These are phyloP conservation scores for Schizophyllum commune DNA, from an alignment of 1,284 basidiomycete species.

Conservation along the genomic window DNA sequence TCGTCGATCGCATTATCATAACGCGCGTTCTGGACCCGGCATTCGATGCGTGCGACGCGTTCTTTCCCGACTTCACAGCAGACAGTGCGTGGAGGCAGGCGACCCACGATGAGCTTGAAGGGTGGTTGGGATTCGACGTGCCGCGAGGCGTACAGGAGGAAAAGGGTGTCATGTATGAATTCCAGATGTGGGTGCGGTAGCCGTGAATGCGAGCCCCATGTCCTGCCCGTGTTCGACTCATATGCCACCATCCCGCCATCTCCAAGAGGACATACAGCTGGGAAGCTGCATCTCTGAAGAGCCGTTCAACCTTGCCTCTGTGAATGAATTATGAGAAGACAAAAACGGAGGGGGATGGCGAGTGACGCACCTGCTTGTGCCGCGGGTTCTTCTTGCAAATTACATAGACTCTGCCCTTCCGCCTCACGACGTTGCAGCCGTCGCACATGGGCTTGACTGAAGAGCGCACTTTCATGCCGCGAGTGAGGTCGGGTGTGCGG, in stretches of 20 bases:
- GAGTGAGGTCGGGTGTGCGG: slow-evolving; percentile 29
- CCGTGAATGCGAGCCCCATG: slow-evolving; percentile 11
- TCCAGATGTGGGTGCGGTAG: slow-evolving; percentile 81
- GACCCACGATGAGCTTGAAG: slow-evolving; percentile 53
- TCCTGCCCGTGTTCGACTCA: slow-evolving; percentile 6
- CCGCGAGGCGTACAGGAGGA: slow-evolving; percentile 71
- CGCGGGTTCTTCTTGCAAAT: slow-evolving; percentile 94
- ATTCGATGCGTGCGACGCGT: slow-evolving; percentile 81
- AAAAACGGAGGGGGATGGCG: slow-evolving; percentile 1
- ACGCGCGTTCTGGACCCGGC: slow-evolving; percentile 75
- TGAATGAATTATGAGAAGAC: slow-evolving; percentile 12
- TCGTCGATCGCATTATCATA: slow-evolving; percentile 76
- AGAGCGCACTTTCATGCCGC: slow-evolving; percentile 96
- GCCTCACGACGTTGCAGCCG: slow-evolving; percentile 76
- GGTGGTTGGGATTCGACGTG: slow-evolving; percentile 79
- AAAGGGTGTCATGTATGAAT: slow-evolving; percentile 78
- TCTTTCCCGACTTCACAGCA: slow-evolving; percentile 66
- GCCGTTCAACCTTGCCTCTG: slow-evolving; percentile 61
- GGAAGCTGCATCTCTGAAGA: too few species aligned
- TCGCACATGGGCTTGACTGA: slow-evolving; percentile 93
- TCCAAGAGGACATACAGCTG: too few species aligned
- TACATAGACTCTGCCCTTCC: slow-evolving; percentile 91
- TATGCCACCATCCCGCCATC: background rate
- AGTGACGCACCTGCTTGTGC: slow-evolving; percentile 87
- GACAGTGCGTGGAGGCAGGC: slow-evolving; percentile 47